These are phyloP conservation scores for Coniferiporia weirii DNA, from an alignment of 1,284 basidiomycete genomes.

Conservation along the genomic window DNA sequence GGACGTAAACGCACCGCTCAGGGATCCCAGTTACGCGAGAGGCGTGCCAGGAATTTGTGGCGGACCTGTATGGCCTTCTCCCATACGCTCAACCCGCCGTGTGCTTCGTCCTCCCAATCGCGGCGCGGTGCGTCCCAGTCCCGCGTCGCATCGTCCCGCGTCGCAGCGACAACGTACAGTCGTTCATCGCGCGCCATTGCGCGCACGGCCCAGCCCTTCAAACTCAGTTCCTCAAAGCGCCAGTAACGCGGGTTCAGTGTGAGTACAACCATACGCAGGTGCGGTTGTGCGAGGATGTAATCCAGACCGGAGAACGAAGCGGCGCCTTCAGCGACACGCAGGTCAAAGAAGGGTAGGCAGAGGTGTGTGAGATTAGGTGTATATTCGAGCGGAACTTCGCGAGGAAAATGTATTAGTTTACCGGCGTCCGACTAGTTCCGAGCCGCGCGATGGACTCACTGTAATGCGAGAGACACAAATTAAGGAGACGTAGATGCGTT, in stretches of 20 bases:
- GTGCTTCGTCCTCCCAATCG: constrained; percentile 18
- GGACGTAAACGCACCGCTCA: neutral
- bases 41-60: constrained; percentile 14
- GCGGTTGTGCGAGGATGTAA: constrained; percentile 15
- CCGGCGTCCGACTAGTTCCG: neutral
- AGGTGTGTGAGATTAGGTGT: constrained; percentile 18
- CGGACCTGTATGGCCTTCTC: constrained; percentile 18
- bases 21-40: constrained; percentile 11
- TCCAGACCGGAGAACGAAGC: constrained; percentile 15
- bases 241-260: constrained; percentile 20
- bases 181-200: constrained; percentile 18
- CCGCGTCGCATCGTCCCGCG: constrained; percentile 15
- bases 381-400: constrained; percentile 15
- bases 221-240: constrained; percentile 16
- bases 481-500: constrained; percentile 17
- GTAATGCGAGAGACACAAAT: constrained; percentile 19
- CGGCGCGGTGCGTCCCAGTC: constrained; percentile 17
- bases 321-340: constrained; percentile 10
- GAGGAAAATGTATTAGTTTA: neutral
- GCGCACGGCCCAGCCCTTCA: constrained; percentile 17
- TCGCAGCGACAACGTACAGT: constrained; percentile 18
- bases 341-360: constrained; percentile 19
- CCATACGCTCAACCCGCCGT: constrained; percentile 17
- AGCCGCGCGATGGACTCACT: constrained; percentile 6
- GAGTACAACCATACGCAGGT: constrained; percentile 17